phyloP scores from a whole-genome alignment of 1,284 basidiomycete genomes.

The Cryptococcus sp. region DNA sequence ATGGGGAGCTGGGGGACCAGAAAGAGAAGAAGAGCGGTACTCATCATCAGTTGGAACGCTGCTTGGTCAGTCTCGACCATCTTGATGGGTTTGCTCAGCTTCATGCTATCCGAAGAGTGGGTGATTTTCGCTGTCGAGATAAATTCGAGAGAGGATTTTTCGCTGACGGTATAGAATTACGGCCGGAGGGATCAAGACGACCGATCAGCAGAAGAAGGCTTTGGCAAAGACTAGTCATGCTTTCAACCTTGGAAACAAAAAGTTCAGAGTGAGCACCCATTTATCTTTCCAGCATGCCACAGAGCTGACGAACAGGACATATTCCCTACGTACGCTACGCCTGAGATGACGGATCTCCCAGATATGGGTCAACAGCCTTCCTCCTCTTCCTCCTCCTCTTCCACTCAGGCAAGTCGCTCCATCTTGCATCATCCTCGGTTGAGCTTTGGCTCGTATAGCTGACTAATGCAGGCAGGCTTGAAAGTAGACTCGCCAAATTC shows the following conservation, averaged over 20 bases:
- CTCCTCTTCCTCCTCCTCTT: conserved; percentile 17
- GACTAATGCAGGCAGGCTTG: conserved; percentile 10
- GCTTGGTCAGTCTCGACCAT: conserved; percentile 52
- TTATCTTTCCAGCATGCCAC: neutral
- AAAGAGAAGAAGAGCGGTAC: too few species aligned
- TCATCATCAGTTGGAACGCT: conserved; percentile 41
- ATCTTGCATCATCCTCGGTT: neutral
- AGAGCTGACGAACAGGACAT: too few species aligned
- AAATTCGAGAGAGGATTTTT: too few species aligned
- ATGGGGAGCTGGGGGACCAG: neutral
- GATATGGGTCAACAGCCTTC: conserved; percentile 63
- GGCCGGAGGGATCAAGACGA: conserved; percentile 78
- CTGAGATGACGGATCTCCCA: conserved; percentile 63
- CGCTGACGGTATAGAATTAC: conserved; percentile 67
- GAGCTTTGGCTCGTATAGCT: neutral
- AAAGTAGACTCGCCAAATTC: conserved; percentile 1
- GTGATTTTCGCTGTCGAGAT: conserved; percentile 4
- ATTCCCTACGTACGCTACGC: conserved; percentile 74
- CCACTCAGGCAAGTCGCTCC: conserved; percentile 10
- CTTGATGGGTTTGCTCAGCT: conserved; percentile 87
- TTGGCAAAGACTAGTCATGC: conserved; percentile 74
- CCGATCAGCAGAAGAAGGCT: conserved; percentile 68
- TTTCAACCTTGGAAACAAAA: conserved; percentile 73
- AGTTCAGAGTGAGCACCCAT: conserved; percentile 55
- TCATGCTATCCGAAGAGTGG: conserved; percentile 87